Conservation (phyloP, 331 rosid species). For the Erythrophleum ivorense region DNA sequence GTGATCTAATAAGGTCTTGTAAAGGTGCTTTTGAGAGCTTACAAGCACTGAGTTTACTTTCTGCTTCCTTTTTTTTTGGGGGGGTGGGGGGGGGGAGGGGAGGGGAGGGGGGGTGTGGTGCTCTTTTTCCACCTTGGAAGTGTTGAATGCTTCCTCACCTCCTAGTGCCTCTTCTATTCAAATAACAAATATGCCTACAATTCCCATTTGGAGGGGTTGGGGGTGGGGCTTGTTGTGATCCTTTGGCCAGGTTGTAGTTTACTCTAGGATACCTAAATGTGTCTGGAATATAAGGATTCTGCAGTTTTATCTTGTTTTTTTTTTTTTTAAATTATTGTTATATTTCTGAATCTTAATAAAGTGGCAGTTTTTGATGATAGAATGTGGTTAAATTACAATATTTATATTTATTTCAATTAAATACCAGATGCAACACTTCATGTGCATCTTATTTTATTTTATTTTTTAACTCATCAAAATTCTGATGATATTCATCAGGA, state of each 20-base stretch:
- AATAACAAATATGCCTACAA: neutral
- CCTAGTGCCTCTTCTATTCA: neutral
- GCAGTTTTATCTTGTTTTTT: neutral
- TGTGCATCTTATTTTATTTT: conserved; percentile 17
- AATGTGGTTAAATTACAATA: conserved; percentile 8
- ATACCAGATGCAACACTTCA: conserved; percentile 16
- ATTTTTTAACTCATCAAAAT: conserved; percentile 4
- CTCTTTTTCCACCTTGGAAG: too few species aligned
- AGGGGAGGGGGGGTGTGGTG: too few species aligned
- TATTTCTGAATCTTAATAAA: conserved; percentile 16
- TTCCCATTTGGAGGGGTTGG: neutral
- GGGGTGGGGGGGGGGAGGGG: too few species aligned
- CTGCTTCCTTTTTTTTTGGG: too few species aligned
- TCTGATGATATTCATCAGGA: conserved; percentile 57
- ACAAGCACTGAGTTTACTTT: too few species aligned
- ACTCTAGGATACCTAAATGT: neutral
- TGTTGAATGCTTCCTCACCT: neutral
- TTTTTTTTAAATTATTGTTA: neutral
- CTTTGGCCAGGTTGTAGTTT: neutral
- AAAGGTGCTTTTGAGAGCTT: too few species aligned
- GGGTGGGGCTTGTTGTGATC: neutral
- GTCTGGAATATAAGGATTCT: neutral
- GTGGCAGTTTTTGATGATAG: conserved; percentile 23
- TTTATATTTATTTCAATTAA: neutral
- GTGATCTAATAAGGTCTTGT: too few species aligned